A percentile compares a stretch with the other conserved stretches of the same genome.
Conservation (phyloP, 768 basidiomycete genomes). For the Strobilomyces dryophilus region DNA sequence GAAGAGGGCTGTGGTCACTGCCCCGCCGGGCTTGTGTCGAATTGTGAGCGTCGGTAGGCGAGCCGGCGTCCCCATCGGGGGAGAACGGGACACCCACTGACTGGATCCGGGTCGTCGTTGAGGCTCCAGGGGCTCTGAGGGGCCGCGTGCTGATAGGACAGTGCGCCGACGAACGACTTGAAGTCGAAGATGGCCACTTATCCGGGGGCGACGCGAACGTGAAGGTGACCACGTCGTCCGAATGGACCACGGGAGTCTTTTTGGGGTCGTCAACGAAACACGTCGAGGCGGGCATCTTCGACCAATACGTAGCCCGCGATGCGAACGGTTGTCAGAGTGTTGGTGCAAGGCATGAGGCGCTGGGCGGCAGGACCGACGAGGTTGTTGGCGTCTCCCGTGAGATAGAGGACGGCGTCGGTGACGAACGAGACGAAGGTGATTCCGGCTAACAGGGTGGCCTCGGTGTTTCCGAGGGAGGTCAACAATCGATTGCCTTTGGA, state of each 20-base stretch:
- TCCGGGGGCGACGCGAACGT: slow-evolving; percentile 47
- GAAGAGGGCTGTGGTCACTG: slow-evolving; percentile 53
- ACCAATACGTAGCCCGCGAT: slow-evolving; percentile 54
- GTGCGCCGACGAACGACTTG: slow-evolving; percentile 46
- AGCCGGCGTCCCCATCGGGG: not conserved
- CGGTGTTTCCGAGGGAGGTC: slow-evolving; percentile 62
- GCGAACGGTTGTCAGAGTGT: slow-evolving; percentile 44
- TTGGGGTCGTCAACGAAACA: slow-evolving; percentile 26
- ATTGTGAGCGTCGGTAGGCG: slow-evolving; percentile 42
- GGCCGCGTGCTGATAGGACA: slow-evolving; percentile 53
- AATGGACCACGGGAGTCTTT: slow-evolving; percentile 32
- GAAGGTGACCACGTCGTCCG: slow-evolving; percentile 49
- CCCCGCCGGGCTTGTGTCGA: slow-evolving; percentile 51
- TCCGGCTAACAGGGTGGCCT: slow-evolving; percentile 52
- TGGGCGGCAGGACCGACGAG: slow-evolving; percentile 40
- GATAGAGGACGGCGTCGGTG: slow-evolving; percentile 56
- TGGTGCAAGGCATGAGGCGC: slow-evolving; percentile 53
- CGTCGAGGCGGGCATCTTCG: slow-evolving; percentile 38
- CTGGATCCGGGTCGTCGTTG: slow-evolving; percentile 31
- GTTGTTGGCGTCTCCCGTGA: too few relatives aligned
- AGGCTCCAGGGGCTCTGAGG: slow-evolving; percentile 42
- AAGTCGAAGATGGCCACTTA: too few relatives aligned
- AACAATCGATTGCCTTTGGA: slow-evolving; percentile 56
- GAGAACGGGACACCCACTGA: slow-evolving; percentile 13
- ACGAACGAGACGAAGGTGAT: slow-evolving; percentile 52